Evolutionary conservation across 2,329 filamentous ascomycete genomes (phyloP), one percentile per base, ranked within the genome.

Genomic region (Phoma sp.): DNA sequence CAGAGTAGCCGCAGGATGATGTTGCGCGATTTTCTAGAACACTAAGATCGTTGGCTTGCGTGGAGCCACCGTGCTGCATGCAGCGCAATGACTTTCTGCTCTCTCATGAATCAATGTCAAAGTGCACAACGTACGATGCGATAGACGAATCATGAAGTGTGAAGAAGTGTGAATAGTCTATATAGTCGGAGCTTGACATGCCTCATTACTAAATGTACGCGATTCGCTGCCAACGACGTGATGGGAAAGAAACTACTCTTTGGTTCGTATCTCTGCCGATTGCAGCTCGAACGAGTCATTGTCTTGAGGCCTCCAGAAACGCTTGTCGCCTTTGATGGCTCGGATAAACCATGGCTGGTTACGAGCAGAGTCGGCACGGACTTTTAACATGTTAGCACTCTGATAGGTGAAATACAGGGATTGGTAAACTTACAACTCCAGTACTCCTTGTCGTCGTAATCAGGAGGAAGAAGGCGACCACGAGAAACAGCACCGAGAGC

Each of bases 361-460:
- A 33, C 63, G 61, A 33, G 61, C 58, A 18, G 58, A 61, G n/a
- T 68, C 65, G 18, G 62, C 42, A 17, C 49, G 54, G 50, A 66
- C 65, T 67, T 36, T 26, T 15, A 1, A 3, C n/a, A 7, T 10
- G 12, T 62, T 52, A 64, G 60, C 30, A 42, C 34, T n/a, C 2
- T 10, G 28, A 15, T 29, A 1, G 15, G n/a, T 18, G 23, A 11
- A 6, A 15, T 32, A 5, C 3, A 39, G 17, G 10, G 23, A 15
- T 4, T 11, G 6, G 17, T 40, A 2, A 28, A 64, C 65, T 64
- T 59, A 67, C 65, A 61, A 57, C 64, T 66, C 64, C 65, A 68
- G 56, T 68, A 68, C 45, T 68, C 65, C 47, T 67, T 68, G 45
- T 67, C 57, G 21, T 68, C 65, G 36, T 68, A 67, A 34, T 68